Conservation (phyloP, 352 stramenopile species). For the Phytophthora sansomeana region DNA sequence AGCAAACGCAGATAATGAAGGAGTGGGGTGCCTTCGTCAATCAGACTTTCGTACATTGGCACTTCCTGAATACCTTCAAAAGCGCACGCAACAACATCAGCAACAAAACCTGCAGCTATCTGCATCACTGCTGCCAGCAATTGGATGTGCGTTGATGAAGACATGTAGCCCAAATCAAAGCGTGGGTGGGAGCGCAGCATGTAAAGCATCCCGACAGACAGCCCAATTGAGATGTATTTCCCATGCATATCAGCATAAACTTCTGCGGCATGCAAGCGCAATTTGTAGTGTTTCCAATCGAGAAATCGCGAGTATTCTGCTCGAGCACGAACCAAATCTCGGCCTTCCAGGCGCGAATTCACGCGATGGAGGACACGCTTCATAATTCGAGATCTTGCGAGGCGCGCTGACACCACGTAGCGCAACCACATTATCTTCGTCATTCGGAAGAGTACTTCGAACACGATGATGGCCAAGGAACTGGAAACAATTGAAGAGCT, state of each 20-base stretch:
- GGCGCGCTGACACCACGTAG: slow-evolving; percentile 25
- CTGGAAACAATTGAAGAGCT: slow-evolving; percentile 20
- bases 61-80: slow-evolving; percentile 51
- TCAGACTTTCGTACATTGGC: slow-evolving; percentile 45
- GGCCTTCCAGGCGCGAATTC: slow-evolving; percentile 38
- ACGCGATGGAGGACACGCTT: slow-evolving; percentile 41
- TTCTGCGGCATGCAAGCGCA: slow-evolving; percentile 44
- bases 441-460: slow-evolving; percentile 47
- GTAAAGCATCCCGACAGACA: slow-evolving; percentile 32
- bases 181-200: slow-evolving; percentile 34
- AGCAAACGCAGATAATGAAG: slow-evolving; percentile 36
- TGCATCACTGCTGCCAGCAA: slow-evolving; percentile 14
- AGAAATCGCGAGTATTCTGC: slow-evolving; percentile 46
- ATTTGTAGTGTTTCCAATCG: slow-evolving; percentile 49
- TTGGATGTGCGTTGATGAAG: slow-evolving; percentile 10
- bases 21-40: slow-evolving; percentile 33
- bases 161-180: slow-evolving; percentile 21
- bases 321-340: slow-evolving; percentile 30
- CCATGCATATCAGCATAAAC: slow-evolving; percentile 55
- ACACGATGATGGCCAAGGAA: slow-evolving; percentile 38
- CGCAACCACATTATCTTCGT: slow-evolving; percentile 43
- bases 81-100: slow-evolving; percentile 44
- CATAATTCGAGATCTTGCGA: slow-evolving; percentile 37
- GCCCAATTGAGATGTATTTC: slow-evolving; percentile 54
- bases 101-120: slow-evolving; percentile 28